Evolutionary conservation across 2,329 filamentous ascomycete genomes (phyloP).

Genomic region (Botrytis squamosa): DNA sequence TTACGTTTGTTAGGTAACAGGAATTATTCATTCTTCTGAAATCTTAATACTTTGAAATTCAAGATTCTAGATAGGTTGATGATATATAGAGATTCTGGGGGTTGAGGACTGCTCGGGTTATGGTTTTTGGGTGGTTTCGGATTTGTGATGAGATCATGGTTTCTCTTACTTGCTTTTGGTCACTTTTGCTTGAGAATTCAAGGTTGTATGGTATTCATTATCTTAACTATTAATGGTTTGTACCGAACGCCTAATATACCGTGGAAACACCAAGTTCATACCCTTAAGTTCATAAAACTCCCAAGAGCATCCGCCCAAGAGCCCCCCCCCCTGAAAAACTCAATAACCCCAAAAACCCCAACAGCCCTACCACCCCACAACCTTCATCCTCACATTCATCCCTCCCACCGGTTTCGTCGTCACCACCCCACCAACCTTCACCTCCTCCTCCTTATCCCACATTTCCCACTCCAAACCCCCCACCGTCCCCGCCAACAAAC

Average conservation of each 20-base stretch:
- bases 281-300: neutral
- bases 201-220: neutral
- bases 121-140: too few relatives aligned
- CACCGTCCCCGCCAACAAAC: slow-evolving; percentile 9
- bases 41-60: too few relatives aligned
- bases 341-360: too few relatives aligned
- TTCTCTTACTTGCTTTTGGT: neutral
- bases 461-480: slow-evolving; percentile 26
- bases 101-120: too few relatives aligned
- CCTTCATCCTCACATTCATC: slow-evolving; percentile 20
- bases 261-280: neutral
- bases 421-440: slow-evolving; percentile 58
- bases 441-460: slow-evolving; percentile 40
- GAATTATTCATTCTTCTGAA: too few relatives aligned
- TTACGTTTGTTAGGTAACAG: too few relatives aligned
- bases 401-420: slow-evolving; percentile 31
- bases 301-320: neutral
- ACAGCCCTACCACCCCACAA: neutral
- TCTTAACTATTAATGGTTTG: neutral
- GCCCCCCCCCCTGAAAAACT: too few relatives aligned
- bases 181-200: rapidly evolving
- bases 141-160: too few relatives aligned
- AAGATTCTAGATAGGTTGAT: too few relatives aligned
- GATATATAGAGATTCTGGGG: too few relatives aligned
- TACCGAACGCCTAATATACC: neutral